Evolutionary conservation across 2,329 filamentous ascomycete genomes (phyloP).

Genomic region (Zymoseptoria ardabiliae): DNA sequence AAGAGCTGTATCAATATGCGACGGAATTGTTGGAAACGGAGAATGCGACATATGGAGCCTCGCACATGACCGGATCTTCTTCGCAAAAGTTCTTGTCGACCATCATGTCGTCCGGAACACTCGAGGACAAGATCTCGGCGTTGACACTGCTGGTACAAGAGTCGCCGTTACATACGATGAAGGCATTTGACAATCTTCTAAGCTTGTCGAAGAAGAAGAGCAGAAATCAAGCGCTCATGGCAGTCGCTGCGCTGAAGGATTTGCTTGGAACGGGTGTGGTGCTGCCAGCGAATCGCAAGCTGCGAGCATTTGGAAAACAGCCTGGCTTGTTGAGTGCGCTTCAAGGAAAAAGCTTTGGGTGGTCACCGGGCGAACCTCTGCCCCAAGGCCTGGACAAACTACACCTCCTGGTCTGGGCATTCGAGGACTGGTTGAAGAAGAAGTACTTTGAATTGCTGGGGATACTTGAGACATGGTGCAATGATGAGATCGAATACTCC

Average conservation of each 20-base stretch:
- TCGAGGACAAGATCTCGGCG: constrained; percentile 94
- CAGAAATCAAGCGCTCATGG: constrained; percentile 83
- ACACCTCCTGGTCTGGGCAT: constrained; percentile 82
- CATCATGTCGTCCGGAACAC: constrained; percentile 92
- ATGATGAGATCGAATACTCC: constrained; percentile 91
- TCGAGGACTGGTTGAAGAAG: constrained; percentile 91
- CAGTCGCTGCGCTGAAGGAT: constrained; percentile 90
- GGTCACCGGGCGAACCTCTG: constrained; percentile 62
- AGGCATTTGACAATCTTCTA: constrained; percentile 79
- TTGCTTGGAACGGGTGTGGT: constrained; percentile 82
- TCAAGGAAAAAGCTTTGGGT: constrained; percentile 54
- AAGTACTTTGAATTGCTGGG: constrained; percentile 91
- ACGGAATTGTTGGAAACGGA: constrained; percentile 69
- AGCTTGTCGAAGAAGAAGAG: constrained; percentile 85
- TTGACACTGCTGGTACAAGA: constrained; percentile 92
- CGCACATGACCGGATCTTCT: constrained; percentile 67
- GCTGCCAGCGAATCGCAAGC: constrained; percentile 71
- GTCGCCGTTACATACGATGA: constrained; percentile 86
- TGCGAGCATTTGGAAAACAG: constrained; percentile 73
- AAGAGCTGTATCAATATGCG: constrained; percentile 62
- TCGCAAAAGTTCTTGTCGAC: constrained; percentile 94
- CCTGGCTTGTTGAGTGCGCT: constrained; percentile 66
- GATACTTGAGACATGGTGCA: constrained; percentile 84
- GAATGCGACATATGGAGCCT: constrained; percentile 64
- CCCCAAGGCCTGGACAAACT: constrained; percentile 66